These are phyloP conservation scores for Crucibulum laeve DNA, from an alignment of 768 basidiomycete species.

Conservation along the genomic window DNA sequence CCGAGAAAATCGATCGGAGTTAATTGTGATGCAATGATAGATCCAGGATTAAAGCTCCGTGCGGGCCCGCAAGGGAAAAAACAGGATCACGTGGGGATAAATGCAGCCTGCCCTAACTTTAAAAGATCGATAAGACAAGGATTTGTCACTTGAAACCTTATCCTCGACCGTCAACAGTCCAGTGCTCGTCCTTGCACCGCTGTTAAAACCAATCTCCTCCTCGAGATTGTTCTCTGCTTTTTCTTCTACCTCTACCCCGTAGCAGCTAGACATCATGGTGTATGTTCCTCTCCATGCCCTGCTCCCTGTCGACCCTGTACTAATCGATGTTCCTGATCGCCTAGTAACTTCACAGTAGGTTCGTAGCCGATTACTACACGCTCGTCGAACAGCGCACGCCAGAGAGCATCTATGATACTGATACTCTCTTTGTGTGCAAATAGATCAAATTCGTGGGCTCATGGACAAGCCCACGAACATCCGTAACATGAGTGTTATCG, in stretches of 20 bases:
- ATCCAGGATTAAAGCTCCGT: too few relatives aligned
- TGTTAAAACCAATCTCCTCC: constrained; percentile 27
- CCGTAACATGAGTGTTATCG: constrained; percentile 93
- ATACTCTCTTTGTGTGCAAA: constrained; percentile 9
- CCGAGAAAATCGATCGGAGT: too few relatives aligned
- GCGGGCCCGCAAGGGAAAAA: constrained; percentile 1
- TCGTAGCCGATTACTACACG: constrained; percentile 31
- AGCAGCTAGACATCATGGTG: constrained; percentile 73
- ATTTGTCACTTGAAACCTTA: constrained; percentile 34
- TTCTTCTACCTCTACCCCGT: constrained; percentile 20
- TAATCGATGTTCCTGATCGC: constrained; percentile 26
- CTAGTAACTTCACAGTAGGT: constrained; percentile 89
- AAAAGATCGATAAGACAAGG: constrained; percentile 36
- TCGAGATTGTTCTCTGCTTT: constrained; percentile 23
- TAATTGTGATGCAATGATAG: too few relatives aligned
- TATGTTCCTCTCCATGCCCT: constrained; percentile 44
- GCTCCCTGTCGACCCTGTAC: constrained; percentile 13
- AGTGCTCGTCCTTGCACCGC: constrained; percentile 18
- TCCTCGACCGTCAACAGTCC: constrained; percentile 33
- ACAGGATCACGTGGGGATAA: constrained; percentile 14
- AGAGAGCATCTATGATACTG: constrained; percentile 4
- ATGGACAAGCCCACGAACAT: constrained; percentile 93
- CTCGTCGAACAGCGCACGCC: background rate
- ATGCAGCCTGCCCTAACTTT: constrained; percentile 30
- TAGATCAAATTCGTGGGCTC: constrained; percentile 83